Evolutionary conservation across 352 stramenopile genomes (phyloP), one percentile per base, ranked within the genome.

Genomic region (Phytophthora citricola): DNA sequence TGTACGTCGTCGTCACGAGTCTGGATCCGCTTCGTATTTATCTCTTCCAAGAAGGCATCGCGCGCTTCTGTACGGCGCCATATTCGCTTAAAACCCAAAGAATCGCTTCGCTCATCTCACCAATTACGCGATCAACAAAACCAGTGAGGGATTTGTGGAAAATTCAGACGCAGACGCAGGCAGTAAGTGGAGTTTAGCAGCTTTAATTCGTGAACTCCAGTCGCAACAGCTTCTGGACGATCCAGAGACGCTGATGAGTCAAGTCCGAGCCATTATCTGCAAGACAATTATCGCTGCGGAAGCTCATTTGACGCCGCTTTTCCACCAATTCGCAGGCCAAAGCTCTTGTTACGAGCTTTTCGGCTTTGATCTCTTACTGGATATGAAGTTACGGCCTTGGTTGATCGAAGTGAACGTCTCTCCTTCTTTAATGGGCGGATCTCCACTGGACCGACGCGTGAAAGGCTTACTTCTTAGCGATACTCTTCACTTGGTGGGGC

Each of bases 1-100:
- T 98, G 44, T 98, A 98, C 66, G 88, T 97, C 2, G 47, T 97
- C 5, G 87, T 96, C 31, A 97, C 90, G n/a, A 91, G 78, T 44
- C 66, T 96, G 34, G 87, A 96, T 49, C 91, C 91, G 14, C 63
- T 97, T 44, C 78, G 89, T 24, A 85, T 94, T 45, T 97, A 97
- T 52, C 52, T 95, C 10, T 97, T 94, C 58, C 51, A 93, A 17
- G 89, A 97, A 60, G 91, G 91, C 1, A 82, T 97, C 27, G 81
- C 82, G 11, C 78, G 90, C 12, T 96, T 97, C 56, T 94, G 85
- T 51, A 95, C 89, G 22, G 79, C 74, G 10, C 77, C 87, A 41
- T 98, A 97, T 65, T 83, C 77, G 15, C 58, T 88, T 2, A 47
- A 61, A 83, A 89, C 34, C 76, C 85, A n/a, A 82, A 78, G 36